These are phyloP conservation scores for Malus hybrid DNA, from an alignment of 331 rosid genomes.

Conservation along the genomic window DNA sequence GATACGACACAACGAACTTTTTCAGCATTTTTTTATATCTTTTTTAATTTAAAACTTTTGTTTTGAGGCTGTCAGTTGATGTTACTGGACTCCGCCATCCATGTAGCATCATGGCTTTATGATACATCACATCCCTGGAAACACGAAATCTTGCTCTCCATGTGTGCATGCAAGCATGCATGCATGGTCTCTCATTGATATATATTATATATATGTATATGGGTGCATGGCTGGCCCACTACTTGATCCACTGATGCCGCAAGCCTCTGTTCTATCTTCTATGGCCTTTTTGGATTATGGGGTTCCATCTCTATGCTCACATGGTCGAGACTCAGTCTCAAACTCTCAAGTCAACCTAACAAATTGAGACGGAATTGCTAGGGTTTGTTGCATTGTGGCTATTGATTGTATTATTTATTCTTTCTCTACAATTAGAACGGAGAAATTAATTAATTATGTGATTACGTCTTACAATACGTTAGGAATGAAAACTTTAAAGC, in stretches of 20 bases:
- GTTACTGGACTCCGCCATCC: neutral
- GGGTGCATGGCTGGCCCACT: neutral
- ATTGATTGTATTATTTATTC: no score
- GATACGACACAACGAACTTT: constrained; percentile 26
- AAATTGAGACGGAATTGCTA: neutral
- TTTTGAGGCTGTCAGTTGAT: neutral
- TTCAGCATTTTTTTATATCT: neutral
- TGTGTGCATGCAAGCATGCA: neutral
- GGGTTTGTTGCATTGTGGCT: neutral
- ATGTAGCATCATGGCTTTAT: constrained; percentile 6
- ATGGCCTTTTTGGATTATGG: neutral
- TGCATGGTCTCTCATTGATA: neutral
- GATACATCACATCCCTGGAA: constrained; percentile 32
- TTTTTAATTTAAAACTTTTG: neutral
- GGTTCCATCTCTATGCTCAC: neutral
- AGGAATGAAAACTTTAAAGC: neutral
- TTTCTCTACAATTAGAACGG: neutral
- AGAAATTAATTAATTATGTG: neutral
- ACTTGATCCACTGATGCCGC: neutral
- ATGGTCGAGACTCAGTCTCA: neutral
- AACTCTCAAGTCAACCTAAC: neutral
- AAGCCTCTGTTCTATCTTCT: neutral
- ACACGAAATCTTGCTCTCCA: constrained; percentile 18
- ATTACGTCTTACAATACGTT: neutral
- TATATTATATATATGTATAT: no score